Conservation (phyloP, 148 eudicot genomes). For the Vaccinium vitisidaea region DNA sequence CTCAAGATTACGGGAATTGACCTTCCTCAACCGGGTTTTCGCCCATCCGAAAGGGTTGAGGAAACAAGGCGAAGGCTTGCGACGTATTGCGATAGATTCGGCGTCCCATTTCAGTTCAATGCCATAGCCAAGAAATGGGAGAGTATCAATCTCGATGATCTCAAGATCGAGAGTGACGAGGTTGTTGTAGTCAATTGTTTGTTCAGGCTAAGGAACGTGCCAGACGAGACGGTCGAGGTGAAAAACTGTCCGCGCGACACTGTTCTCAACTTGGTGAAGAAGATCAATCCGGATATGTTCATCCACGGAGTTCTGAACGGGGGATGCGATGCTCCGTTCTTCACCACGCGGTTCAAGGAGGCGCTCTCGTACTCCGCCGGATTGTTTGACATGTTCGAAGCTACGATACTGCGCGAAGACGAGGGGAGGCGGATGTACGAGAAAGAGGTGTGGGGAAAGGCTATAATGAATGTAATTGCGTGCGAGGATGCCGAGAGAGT, state of each 20-base stretch:
- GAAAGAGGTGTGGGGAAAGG: conserved; percentile 40
- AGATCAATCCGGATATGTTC: conserved; percentile 31
- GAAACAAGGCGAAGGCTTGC: conserved; percentile 49
- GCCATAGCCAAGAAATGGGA: conserved; percentile 55
- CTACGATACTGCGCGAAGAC: conserved; percentile 36
- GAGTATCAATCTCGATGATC: conserved; percentile 34
- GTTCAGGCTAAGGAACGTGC: conserved; percentile 45
- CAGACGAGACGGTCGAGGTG: conserved; percentile 34
- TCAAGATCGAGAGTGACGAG: conserved; percentile 30
- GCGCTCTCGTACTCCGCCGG: conserved; percentile 39
- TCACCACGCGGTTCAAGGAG: conserved; percentile 51
- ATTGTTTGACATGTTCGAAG: conserved; percentile 44
- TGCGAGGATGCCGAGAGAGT: conserved; percentile 53
- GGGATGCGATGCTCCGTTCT: conserved; percentile 49
- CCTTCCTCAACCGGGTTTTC: conserved; percentile 50
- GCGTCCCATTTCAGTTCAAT: conserved; percentile 50
- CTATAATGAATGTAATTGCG: conserved; percentile 45
- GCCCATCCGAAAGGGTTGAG: conserved; percentile 52
- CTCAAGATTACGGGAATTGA: conserved; percentile 58
- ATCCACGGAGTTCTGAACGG: conserved; percentile 49
- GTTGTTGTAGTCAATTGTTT: conserved; percentile 37
- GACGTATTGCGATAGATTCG: conserved; percentile 43
- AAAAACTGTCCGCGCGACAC: conserved; percentile 25
- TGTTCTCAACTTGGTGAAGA: conserved; percentile 18
- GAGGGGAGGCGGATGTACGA: conserved; percentile 38